Base-by-base conservation (phyloP, 1,139 yeast genomes). In the Lizanozyma gosingica region DNA sequence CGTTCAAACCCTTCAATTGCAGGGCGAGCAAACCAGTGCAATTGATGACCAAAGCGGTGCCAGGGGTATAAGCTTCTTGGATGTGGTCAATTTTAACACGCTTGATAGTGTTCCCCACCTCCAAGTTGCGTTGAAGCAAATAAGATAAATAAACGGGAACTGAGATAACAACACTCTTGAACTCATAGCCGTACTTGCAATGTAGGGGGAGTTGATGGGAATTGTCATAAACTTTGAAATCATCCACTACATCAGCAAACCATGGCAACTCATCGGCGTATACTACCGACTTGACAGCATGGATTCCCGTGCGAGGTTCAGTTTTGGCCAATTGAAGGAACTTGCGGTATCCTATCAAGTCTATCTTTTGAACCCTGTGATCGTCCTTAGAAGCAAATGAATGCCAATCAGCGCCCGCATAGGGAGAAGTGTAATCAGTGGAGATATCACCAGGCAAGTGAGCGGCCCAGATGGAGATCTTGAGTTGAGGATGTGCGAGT, bases 111-210 rank as follows among this genome's bases (percentile, higher is more conserved):
- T 71, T 65, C 1, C 80, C 79, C 16, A 48, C 40, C 33, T 53
- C 60, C 6, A 59, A 45, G 43, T 73, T 65, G 47, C 67, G 60
- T 37, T 60, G 61, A 29, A 66, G 54, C 22, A 78, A 56, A 51
- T 60, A 77, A 15, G 69, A 59, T 44, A 77, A 59, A 48, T 78
- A 78, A 18, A 68, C 59, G 14, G 76, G 69, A 2, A 73, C 73
- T 9, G 76, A 62, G 36, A 77, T 65, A 35, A 74, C 73, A 39
- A 77, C 62, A 0, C 80, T 76, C 37, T 62, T 65, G 49, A 56
- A 77, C 38, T 53, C 56, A 41, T 53, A 63, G 2, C 79, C 82
- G 45, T 57, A 62, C 1, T 51, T 54, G 11, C 57, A 52, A 1
- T 59, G 70, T 0, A 45, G 47, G 17, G 57, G 67, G 4, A 6